Evolutionary conservation across 1,139 yeast genomes (phyloP).

Genomic region (Starmera stellimalicola): DNA sequence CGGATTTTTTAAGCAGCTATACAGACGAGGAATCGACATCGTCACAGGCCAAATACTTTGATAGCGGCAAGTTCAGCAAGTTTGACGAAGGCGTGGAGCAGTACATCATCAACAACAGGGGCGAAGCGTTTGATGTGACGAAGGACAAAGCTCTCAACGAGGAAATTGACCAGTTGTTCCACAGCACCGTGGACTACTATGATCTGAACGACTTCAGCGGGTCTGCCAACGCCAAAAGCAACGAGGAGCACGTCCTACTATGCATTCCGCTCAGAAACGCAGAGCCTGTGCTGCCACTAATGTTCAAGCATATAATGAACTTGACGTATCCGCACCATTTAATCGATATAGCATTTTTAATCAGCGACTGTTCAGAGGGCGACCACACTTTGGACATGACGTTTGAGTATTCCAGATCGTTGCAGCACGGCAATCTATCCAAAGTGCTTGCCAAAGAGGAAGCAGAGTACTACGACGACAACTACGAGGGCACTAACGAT

Average conservation of each 20-base stretch:
- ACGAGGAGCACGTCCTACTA: constrained; percentile 59
- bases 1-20: constrained; percentile 1
- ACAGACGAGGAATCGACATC: constrained; percentile 24
- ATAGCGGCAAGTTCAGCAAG: constrained; percentile 20
- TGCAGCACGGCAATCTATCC: constrained; percentile 62
- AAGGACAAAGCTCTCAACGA: constrained; percentile 8
- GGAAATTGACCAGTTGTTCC: constrained; percentile 16
- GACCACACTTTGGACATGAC: constrained; percentile 68
- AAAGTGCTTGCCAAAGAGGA: constrained; percentile 38
- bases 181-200: constrained; percentile 41
- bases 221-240: constrained; percentile 38
- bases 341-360: constrained; percentile 77
- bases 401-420: constrained; percentile 52
- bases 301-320: constrained; percentile 79
- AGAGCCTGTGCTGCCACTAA: constrained; percentile 68
- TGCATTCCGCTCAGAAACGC: constrained; percentile 80
- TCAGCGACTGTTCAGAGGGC: constrained; percentile 59
- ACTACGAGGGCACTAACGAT: constrained; percentile 44
- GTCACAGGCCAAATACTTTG: constrained; percentile 24
- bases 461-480: constrained; percentile 12
- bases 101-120: constrained; percentile 24
- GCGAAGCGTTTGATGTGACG: constrained; percentile 13
- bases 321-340: constrained; percentile 75
- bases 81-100: constrained; percentile 28
- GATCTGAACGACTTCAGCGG: constrained; percentile 56